Percentiles rank a stretch among this genome's conserved stretches.
These are phyloP conservation scores for Trypanosoma caninum DNA, from an alignment of 208 protist genomes.

Conservation along the genomic window DNA sequence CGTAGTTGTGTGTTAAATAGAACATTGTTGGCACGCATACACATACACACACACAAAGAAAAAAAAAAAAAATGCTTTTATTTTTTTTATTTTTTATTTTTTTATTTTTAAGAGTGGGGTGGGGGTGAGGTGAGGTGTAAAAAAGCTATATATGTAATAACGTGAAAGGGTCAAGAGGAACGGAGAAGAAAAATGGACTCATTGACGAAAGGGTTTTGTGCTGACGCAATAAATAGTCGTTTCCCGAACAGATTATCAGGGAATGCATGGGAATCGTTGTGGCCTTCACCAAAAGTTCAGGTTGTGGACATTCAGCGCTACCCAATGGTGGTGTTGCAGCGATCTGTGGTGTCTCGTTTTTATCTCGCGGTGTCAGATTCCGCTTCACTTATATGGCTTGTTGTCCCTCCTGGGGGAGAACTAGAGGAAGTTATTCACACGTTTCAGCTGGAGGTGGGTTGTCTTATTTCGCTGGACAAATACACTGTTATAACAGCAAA, in stretches of 20 bases:
- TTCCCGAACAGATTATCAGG: slow-evolving; percentile 20
- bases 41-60: not conserved
- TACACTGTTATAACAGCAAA: slow-evolving; percentile 50
- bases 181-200: slow-evolving; percentile 32
- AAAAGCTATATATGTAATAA: not conserved
- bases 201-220: slow-evolving; percentile 59
- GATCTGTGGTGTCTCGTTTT: slow-evolving; percentile 42
- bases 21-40: not conserved
- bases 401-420: slow-evolving; percentile 46
- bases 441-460: slow-evolving; percentile 76
- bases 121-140: not conserved
- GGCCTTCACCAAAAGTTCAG: slow-evolving; percentile 58
- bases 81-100: no score
- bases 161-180: not conserved
- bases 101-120: no score
- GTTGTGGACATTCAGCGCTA: slow-evolving; percentile 80
- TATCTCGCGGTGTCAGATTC: slow-evolving; percentile 70
- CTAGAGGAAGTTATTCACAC: slow-evolving; percentile 49
- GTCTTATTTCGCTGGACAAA: slow-evolving; percentile 44
- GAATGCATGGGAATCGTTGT: slow-evolving; percentile 23
- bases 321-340: slow-evolving; percentile 18
- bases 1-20: no score
- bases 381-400: slow-evolving; percentile 51
- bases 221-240: slow-evolving; percentile 22
- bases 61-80: not conserved